phyloP scores from a whole-genome alignment of 768 basidiomycete species.

The Phallus indusiatus region DNA sequence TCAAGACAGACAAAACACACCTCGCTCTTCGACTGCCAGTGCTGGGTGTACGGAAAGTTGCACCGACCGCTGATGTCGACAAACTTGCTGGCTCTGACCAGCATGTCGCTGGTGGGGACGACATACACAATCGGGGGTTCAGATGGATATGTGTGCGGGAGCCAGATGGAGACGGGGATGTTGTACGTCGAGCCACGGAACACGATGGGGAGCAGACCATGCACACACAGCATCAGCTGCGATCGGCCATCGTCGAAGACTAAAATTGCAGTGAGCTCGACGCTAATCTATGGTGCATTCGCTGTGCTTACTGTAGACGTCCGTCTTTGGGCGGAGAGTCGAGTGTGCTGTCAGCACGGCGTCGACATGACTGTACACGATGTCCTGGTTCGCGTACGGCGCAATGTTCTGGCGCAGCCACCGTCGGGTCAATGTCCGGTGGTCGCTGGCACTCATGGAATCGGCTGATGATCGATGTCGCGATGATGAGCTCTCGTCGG shows the following conservation, averaged over 20 bases:
- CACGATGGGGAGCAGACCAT: constrained; percentile 84
- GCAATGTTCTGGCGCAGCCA: constrained; percentile 63
- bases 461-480: too few species aligned
- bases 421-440: constrained; percentile 22
- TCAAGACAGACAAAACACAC: constrained; percentile 28
- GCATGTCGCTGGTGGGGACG: constrained; percentile 85
- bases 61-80: constrained; percentile 79
- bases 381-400: constrained; percentile 45
- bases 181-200: constrained; percentile 76
- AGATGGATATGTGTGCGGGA: constrained; percentile 76
- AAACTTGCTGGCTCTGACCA: constrained; percentile 64
- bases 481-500: background rate
- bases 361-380: constrained; percentile 57
- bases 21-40: constrained; percentile 81
- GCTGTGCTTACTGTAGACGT: constrained; percentile 53
- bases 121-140: constrained; percentile 83
- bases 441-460: background rate
- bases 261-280: too few species aligned
- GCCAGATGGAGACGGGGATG: constrained; percentile 87
- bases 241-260: constrained; percentile 93
- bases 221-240: constrained; percentile 81
- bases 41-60: constrained; percentile 53
- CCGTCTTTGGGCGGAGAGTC: constrained; percentile 67
- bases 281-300: too few species aligned
- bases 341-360: constrained; percentile 41